A percentile compares a stretch with the other conserved stretches of the same genome.
Conservation (phyloP, 2,329 filamentous ascomycete genomes). For the Xylariaceae sp. region DNA sequence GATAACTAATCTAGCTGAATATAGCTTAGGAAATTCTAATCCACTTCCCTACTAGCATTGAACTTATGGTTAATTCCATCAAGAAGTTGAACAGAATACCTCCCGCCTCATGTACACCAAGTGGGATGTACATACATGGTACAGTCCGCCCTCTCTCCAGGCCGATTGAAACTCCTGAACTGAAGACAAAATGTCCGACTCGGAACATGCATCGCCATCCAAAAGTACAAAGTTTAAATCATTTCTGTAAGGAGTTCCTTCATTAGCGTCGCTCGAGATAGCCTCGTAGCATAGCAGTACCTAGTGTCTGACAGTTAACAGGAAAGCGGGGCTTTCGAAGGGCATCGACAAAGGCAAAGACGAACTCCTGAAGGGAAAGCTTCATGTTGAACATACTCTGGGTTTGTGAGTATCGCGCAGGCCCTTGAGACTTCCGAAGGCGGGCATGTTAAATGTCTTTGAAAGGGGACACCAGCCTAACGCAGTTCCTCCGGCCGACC, state of each 20-base stretch:
- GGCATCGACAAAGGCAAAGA: slow-evolving; percentile 13
- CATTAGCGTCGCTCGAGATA: neutral
- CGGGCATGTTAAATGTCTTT: slow-evolving; percentile 6
- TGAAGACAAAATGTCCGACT: slow-evolving; percentile 11
- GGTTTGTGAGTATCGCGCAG: slow-evolving; percentile 14
- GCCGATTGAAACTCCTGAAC: no score
- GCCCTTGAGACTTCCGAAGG: neutral
- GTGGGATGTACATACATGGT: no score
- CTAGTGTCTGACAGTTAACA: slow-evolving; percentile 9
- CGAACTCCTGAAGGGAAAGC: slow-evolving; percentile 15
- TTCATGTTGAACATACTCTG: slow-evolving; percentile 16
- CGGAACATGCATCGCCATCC: slow-evolving; percentile 7
- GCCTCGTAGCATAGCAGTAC: neutral
- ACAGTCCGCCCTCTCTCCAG: no score
- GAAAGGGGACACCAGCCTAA: slow-evolving; percentile 16
- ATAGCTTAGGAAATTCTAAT: no score
- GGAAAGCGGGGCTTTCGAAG: slow-evolving; percentile 15
- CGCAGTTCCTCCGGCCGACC: slow-evolving; percentile 14
- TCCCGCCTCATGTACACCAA: no score
- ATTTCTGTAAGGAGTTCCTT: slow-evolving; percentile 13
- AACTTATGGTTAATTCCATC: neutral
- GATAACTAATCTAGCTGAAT: no score
- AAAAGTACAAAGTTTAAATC: slow-evolving; percentile 13
- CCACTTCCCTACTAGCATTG: neutral
- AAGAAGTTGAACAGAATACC: no score